These are phyloP conservation scores for Pichia ethanolica DNA, from an alignment of 805 yeast species.

Conservation along the genomic window DNA sequence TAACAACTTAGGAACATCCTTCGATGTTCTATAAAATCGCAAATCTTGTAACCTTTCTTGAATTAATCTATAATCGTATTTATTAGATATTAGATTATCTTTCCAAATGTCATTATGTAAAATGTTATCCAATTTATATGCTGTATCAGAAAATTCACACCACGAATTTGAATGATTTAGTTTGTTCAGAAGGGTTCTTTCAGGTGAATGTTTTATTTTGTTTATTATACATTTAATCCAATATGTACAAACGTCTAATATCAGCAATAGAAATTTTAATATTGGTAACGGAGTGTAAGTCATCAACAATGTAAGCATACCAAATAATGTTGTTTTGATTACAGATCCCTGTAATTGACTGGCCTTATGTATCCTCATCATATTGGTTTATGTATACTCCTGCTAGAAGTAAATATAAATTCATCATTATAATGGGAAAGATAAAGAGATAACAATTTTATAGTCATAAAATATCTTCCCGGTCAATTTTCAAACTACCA, in stretches of 20 bases:
- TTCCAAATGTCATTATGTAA: constrained; percentile 63
- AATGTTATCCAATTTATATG: constrained; percentile 40
- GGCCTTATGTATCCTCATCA: constrained; percentile 5
- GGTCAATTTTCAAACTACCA: no score
- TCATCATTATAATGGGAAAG: not conserved
- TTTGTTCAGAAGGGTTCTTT: constrained; percentile 3
- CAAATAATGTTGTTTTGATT: constrained; percentile 3
- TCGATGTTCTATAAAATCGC: constrained; percentile 49
- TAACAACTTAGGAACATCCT: constrained; percentile 52
- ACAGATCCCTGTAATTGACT: constrained; percentile 4
- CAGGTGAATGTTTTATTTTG: constrained; percentile 10
- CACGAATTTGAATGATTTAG: constrained; percentile 24
- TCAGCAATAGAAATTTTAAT: constrained; percentile 31
- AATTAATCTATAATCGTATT: constrained; percentile 79
- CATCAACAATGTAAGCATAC: constrained; percentile 5
- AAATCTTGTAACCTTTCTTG: constrained; percentile 63
- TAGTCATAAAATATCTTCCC: no score
- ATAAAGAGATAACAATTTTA: no score
- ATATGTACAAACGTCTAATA: constrained; percentile 35
- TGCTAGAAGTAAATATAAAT: no score
- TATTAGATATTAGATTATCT: constrained; percentile 70
- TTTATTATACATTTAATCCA: constrained; percentile 27
- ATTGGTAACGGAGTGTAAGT: constrained; percentile 14
- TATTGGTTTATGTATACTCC: not conserved
- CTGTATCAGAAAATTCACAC: constrained; percentile 62